Base-by-base conservation (phyloP, 306 rosid genomes). In the Acacia acuminata region DNA sequence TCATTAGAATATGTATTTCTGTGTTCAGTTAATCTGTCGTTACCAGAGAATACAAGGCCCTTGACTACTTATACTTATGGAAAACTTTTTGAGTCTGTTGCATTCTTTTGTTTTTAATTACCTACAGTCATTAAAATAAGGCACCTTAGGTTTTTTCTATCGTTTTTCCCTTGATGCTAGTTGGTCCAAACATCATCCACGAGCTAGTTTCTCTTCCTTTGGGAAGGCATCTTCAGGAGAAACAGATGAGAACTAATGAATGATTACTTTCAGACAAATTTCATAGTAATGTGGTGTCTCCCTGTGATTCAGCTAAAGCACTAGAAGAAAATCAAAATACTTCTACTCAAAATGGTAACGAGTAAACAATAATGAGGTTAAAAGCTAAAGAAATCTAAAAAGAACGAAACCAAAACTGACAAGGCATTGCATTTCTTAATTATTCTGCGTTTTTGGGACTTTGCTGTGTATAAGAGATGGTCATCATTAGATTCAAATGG, bases 321-420 rank as follows among this genome's bases (percentile, higher is more conserved):
- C 66, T 22, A 53, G 77, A 56, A 79, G 44, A 73, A 78, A 66
- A 44, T 64, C 51, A 72, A 63, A 25, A 24, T 75, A 11, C 43
- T 51, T 83, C 80, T 79, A 43, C 67, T 36, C 72, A 58, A 5
- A 71, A 84, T 34, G 65, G 25, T 84, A 56, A 51, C 17, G 55
- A 36, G 65, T 40, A 80, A 19, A 53, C 67, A 70, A 73, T 77
- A 61, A 73, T 76, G 25, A 68, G 78, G 14, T n/a, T 58, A 10
- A 20, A n/a, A 58, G 56, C 61, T 43, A 58, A 79, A 70, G 53
- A 51, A 55, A 38, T 69, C 80, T 79, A 76, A 32, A 71, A 83
- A 56, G 53, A 76, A 77, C 36, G 25, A 80, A 71, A 63, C 20
- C 17, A 38, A 25, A 70, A 47, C 34, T 47, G 48, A 34, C 7